Base-by-base conservation (phyloP, 2,329 filamentous ascomycete species). In the Alternaria hordeiaustralica region DNA sequence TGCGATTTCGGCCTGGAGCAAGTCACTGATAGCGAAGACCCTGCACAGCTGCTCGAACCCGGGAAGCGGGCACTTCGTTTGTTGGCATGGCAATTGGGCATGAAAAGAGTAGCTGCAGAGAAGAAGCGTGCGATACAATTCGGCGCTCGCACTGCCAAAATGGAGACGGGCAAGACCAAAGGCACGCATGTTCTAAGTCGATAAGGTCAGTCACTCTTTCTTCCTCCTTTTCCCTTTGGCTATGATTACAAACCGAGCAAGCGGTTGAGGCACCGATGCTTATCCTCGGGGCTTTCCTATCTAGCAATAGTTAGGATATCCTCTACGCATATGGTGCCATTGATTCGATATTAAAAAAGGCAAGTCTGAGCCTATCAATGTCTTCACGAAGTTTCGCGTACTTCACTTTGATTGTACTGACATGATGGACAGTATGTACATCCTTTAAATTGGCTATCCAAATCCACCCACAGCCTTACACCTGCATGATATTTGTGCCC, bases 11-110 rank as follows among this genome's bases (percentile, higher is more conserved):
- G 87, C n/a, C 60, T 58, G 8, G 55, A 68, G 2, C 67, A 68
- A 51, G 67, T 71, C 4, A 63, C 60, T 25, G 61, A 46, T 62
- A 67, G 51, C 45, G 65, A 67, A 62, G 78, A 71, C 64, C 66
- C 64, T 61, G 61, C 71, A 5, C 67, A 66, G 15, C 75, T 79
- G 13, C 82, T 95, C 7, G 93, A 97, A 69, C 87, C 92, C 0
- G 93, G 89, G 15, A 99, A 99, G 81, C 89, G 91, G 73, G 85
- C 94, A 1, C 81, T 99, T 55, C 87, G 96, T 21, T 84, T 97
- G 21, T 81, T 97, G 21, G 93, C 94, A 0, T 87, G 89, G 78
- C 86, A 88, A 28, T 80, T 97, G 36, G 92, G 90, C 4, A 90
- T 98, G 87, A 78, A 78, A 3, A 82, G 80, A 6, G 92, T 94